Evolutionary conservation across 2,329 filamentous ascomycete genomes (phyloP).

Genomic region (Fusarium staphyleae): DNA sequence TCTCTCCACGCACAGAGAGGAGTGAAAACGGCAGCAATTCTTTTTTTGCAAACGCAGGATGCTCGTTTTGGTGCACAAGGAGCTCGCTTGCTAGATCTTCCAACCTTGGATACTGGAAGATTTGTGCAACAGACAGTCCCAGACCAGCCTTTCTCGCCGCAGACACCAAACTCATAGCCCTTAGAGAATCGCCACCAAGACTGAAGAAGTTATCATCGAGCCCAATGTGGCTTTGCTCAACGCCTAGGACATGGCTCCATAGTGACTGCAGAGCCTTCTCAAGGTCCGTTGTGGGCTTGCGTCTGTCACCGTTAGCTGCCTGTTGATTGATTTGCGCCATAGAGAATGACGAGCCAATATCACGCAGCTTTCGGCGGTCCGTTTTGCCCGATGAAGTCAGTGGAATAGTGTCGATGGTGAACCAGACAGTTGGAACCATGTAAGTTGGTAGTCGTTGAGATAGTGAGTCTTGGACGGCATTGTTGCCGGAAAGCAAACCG

Average conservation of each 20-base stretch:
- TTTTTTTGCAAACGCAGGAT: neutral
- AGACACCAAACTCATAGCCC: slow-evolving; percentile 13
- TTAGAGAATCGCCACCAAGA: slow-evolving; percentile 19
- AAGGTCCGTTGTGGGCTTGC: neutral
- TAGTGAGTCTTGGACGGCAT: neutral
- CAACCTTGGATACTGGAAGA: slow-evolving; percentile 11
- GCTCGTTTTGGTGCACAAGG: neutral
- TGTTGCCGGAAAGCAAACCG: neutral
- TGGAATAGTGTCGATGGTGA: slow-evolving; percentile 2
- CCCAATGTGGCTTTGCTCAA: slow-evolving; percentile 3
- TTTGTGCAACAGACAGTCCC: neutral
- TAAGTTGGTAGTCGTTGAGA: neutral
- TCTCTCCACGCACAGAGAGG: neutral
- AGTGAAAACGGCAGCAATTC: slow-evolving; percentile 1
- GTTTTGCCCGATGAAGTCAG: slow-evolving; percentile 9
- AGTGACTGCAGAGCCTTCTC: slow-evolving; percentile 1
- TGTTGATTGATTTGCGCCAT: neutral
- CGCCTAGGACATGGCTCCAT: slow-evolving; percentile 2
- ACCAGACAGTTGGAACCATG: slow-evolving; percentile 11
- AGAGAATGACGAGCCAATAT: neutral
- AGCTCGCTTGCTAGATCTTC: slow-evolving; percentile 5
- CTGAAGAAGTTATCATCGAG: slow-evolving; percentile 20
- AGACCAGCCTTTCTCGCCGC: slow-evolving; percentile 6
- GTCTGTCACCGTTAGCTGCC: neutral
- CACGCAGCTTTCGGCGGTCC: slow-evolving; percentile 5